These are phyloP conservation scores for Berberis thunbergii DNA, from an alignment of 164 flowering plant genomes.

Conservation along the genomic window DNA sequence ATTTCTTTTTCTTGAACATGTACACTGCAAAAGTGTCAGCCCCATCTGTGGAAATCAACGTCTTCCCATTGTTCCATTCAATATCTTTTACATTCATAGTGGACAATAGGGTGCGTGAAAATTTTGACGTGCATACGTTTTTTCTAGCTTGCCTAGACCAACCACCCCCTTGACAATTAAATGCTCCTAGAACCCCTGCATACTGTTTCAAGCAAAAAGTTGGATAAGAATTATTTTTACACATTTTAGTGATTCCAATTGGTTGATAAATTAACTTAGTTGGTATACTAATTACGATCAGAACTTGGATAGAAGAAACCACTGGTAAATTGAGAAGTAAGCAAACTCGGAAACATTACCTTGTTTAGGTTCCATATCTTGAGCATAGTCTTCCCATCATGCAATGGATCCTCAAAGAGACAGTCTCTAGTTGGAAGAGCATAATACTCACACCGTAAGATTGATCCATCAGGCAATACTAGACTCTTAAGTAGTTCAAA, in stretches of 20 bases:
- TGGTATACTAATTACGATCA: not conserved
- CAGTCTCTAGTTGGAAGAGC: not conserved
- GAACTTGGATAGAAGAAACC: not conserved
- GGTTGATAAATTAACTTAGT: not conserved
- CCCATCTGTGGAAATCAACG: constrained; percentile 29
- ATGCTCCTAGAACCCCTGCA: constrained; percentile 27
- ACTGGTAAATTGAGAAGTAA: not conserved
- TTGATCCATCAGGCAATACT: not conserved
- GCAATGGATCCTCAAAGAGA: not conserved
- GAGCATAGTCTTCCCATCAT: not conserved
- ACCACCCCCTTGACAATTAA: constrained; percentile 63
- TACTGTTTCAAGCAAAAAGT: constrained; percentile 11
- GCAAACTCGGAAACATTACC: not conserved
- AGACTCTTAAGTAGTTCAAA: not conserved
- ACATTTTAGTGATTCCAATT: not conserved
- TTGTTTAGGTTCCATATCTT: not conserved
- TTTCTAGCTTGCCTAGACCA: constrained; percentile 47
- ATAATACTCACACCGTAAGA: not conserved
- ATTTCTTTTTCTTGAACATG: constrained; percentile 29
- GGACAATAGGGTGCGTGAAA: constrained; percentile 32
- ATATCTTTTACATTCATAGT: constrained; percentile 30
- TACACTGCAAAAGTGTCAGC: constrained; percentile 40
- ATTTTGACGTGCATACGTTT: constrained; percentile 40
- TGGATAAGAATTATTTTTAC: not conserved
- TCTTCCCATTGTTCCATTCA: constrained; percentile 48